Evolutionary conservation across 1,284 basidiomycete species (phyloP), one percentile per base, ranked within the genome.

Genomic region (Rhizopogon parksii): DNA sequence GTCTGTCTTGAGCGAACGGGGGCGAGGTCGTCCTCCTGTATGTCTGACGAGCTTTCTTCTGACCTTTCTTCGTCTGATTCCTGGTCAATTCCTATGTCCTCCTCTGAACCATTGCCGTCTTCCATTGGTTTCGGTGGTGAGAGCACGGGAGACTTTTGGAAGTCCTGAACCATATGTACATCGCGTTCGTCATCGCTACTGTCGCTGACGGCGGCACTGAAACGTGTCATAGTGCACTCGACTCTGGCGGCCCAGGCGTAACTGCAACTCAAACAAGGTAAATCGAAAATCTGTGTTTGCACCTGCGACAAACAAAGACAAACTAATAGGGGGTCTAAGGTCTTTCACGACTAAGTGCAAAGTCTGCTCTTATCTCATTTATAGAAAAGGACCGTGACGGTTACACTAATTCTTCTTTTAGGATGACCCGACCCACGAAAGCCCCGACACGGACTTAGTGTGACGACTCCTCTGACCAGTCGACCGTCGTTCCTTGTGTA

Each of bases 1-100:
- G 62, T 60, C 47, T 56, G 56, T 46, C 45, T 30, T 12, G 46
- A 54, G 2, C 60, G 67, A 37, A 71, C 63, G 37, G 60, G 55
- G 7, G 63, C 52, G 6, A 72, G 58, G 40, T 78, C 73, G 42
- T 79, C 76, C 53, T 78, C 76, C 21, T 74, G 67, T 70, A 79
- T 72, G 36, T 71, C 70, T n/a, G 77, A 77, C 35, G 68, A 65
- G 53, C 57, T 57, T 15, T 66, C 65, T 6, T 71, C 71, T 35
- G 78, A 78, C 40, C 67, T 66, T 35, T 63, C 60, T 9, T 67
- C 66, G 5, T 59, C 59, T 32, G 58, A 57, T 6, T 46, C 52
- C 40, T 53, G 53, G 11, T 70, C 71, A 40, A 64, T 57, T 12
- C 57, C 57, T 51, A 60, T 55, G 47, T 57, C 57, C 46, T 46